A percentile compares a stretch with the other conserved stretches of the same genome.
These are phyloP conservation scores for Rosa persica DNA, from an alignment of 306 rosid species.

Conservation along the genomic window DNA sequence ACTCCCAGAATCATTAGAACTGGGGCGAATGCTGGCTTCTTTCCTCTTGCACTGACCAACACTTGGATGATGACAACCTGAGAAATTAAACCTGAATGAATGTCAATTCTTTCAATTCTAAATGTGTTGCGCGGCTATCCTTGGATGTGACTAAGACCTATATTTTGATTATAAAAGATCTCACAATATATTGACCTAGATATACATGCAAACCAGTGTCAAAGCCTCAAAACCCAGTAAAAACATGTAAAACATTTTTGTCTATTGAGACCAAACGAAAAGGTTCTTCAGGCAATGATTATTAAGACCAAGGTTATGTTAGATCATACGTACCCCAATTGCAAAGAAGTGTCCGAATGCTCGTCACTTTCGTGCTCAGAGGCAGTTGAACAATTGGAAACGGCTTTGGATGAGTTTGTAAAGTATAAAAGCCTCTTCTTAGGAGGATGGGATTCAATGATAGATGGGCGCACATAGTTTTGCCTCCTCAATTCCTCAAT, in stretches of 20 bases:
- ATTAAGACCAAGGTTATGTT: neutral
- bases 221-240: neutral
- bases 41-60: conserved; percentile 44
- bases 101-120: neutral
- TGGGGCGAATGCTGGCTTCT: conserved; percentile 26
- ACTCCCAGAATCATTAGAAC: conserved; percentile 51
- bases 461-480: conserved; percentile 25
- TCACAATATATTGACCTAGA: neutral
- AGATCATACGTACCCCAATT: conserved; percentile 45
- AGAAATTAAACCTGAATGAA: neutral
- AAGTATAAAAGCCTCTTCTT: conserved; percentile 31
- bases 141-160: neutral
- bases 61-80: conserved; percentile 46
- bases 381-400: conserved; percentile 25
- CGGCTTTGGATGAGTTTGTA: conserved; percentile 27
- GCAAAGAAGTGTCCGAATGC: conserved; percentile 59
- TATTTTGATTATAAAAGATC: no score
- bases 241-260: neutral
- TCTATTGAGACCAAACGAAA: neutral
- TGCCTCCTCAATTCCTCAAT: conserved; percentile 37
- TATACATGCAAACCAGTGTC: neutral
- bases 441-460: conserved; percentile 34
- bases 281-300: neutral
- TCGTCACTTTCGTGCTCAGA: conserved; percentile 50
- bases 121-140: neutral